A percentile compares a stretch with the other conserved stretches of the same genome.
Evolutionary conservation across 345 rosid species (phyloP).

Genomic region (Noccaea bulbosa): DNA sequence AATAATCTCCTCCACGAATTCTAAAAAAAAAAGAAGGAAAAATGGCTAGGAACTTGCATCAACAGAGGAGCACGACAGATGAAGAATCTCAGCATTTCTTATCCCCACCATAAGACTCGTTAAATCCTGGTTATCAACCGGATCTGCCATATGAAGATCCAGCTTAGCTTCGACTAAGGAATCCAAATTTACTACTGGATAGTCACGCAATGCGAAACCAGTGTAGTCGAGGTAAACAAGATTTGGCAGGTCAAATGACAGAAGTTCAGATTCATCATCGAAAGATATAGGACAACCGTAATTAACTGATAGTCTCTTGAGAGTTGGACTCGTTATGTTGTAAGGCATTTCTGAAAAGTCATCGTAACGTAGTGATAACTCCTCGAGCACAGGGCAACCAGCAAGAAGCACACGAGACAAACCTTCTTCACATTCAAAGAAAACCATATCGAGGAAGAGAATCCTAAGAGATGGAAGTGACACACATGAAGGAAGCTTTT

Average conservation of each 20-base stretch:
- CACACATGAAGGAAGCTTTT: neutral
- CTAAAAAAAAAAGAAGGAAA: neutral
- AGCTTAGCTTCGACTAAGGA: neutral
- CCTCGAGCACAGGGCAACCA: conserved; percentile 24
- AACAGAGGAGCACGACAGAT: neutral
- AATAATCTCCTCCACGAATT: neutral
- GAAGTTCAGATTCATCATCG: no score
- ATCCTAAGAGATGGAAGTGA: conserved; percentile 18
- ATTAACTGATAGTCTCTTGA: conserved; percentile 9
- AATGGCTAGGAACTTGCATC: neutral
- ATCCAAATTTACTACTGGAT: neutral
- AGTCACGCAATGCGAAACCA: neutral
- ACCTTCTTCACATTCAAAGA: neutral
- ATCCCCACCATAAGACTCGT: neutral
- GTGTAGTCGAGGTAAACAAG: neutral
- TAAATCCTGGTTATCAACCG: neutral
- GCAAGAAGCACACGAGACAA: neutral
- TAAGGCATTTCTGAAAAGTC: neutral
- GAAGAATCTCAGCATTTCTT: neutral
- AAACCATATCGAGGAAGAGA: neutral
- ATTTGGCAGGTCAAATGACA: neutral
- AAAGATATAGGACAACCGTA: neutral
- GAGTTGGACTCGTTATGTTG: neutral
- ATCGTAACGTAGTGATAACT: neutral
- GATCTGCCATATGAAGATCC: neutral